Percentiles rank a stretch among this genome's conserved stretches.
Evolutionary conservation across 176 grass and related monocot genomes (phyloP).

Genomic region (Hordeum vulgare): DNA sequence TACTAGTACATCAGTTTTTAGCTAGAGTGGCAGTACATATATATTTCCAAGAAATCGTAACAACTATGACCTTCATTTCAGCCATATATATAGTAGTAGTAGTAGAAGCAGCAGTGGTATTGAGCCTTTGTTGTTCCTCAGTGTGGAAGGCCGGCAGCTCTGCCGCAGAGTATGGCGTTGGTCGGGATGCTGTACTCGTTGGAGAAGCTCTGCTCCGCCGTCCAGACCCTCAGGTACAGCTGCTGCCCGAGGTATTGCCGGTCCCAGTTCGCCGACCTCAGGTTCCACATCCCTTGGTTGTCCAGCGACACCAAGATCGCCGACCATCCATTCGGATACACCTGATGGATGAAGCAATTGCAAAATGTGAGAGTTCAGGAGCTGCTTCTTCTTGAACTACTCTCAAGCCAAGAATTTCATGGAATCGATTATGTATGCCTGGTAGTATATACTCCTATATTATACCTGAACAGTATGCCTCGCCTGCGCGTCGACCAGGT

Average conservation of each 20-base stretch:
- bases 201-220: constrained; percentile 53
- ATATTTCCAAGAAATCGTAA: not conserved
- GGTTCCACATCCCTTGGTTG: constrained; percentile 94
- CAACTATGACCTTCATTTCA: constrained; percentile 2
- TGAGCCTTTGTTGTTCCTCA: constrained; percentile 19
- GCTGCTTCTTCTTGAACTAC: not conserved
- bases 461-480: constrained; percentile 83
- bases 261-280: constrained; percentile 67
- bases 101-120: not conserved
- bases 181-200: constrained; percentile 75
- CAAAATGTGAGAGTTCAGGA: not conserved
- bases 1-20: not conserved
- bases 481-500: constrained; percentile 61
- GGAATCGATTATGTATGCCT: not conserved
- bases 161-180: constrained; percentile 65
- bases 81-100: constrained; percentile 18
- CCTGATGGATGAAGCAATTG: constrained; percentile 22
- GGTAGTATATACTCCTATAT: too few species aligned
- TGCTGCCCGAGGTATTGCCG: constrained; percentile 79
- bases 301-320: constrained; percentile 92
- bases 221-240: constrained; percentile 86
- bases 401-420: not conserved
- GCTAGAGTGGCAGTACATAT: not conserved
- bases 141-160: constrained; percentile 40
- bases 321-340: constrained; percentile 85